Evolutionary conservation across 441 rosid species (phyloP), one percentile per base, ranked within the genome.

Genomic region (Geranium incanum): DNA sequence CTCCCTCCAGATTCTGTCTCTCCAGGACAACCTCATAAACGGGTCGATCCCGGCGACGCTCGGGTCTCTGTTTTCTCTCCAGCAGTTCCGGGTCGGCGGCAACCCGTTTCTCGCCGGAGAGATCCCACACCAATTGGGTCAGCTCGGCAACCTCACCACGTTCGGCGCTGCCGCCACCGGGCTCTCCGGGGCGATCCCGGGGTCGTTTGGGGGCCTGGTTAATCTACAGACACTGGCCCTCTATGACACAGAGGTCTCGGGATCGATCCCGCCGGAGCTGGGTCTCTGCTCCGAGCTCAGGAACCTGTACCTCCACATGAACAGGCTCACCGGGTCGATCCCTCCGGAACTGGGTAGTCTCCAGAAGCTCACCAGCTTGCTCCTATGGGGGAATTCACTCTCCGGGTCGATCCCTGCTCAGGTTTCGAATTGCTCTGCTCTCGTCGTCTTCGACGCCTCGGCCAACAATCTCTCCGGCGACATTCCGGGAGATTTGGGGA

Each of bases 331-430:
- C 21, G 98, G 96, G 38, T 76, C 89, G 8, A 86, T 94, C 66
- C 96, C 97, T 63, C 77, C 85, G 71, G 85, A 86, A 67, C 68
- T 94, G 65, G 98, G 98, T 60, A 86, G 82, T 86, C 83, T 94
- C 74, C 90, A 87, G 75, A 87, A 91, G 83, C 89, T 94, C 71
- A 91, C 97, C 66, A 91, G 95, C 86, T 84, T 94, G 85, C 95
- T 88, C 74, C 68, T 94, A 21, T 94, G 98, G 98, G 95, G 96
- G 0, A 91, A 94, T 71, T 82, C 85, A 18, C 79, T 94, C 55
- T 71, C 96, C 64, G 97, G 96, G 3, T 60, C 80, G 19, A 91
- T 94, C 67, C 98, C 97, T 48, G 79, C 89, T 6, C 93, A 87
- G 79, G 76, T 94, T 68, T 94, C 98, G 0, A 94, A 94, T 68